A percentile compares a stretch with the other conserved stretches of the same genome.
Conservation (phyloP, 805 yeast genomes). For the Zygoascus ofunaensis region DNA sequence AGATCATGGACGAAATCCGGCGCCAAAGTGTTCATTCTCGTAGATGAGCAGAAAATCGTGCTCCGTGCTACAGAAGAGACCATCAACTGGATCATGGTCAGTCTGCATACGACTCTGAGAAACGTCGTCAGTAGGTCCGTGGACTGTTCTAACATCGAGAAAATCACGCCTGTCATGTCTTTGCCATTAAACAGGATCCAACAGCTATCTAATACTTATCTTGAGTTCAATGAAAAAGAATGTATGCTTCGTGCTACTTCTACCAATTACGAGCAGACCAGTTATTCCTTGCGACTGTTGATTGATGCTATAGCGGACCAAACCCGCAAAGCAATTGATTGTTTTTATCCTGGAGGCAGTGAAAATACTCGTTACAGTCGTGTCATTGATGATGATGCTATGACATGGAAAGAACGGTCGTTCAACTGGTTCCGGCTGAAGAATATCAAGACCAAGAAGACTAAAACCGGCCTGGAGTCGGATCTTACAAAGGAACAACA, state of each 20-base stretch:
- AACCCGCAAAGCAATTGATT: slow-evolving; percentile 5
- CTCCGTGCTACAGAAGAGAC: slow-evolving; percentile 37
- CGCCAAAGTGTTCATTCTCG: slow-evolving; percentile 31
- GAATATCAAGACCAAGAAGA: slow-evolving; percentile 6
- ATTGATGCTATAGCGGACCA: slow-evolving; percentile 10
- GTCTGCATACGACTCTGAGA: slow-evolving; percentile 29
- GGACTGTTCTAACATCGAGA: slow-evolving; percentile 23
- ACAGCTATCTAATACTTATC: slow-evolving; percentile 23
- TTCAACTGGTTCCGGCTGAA: slow-evolving; percentile 21
- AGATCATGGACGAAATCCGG: slow-evolving; percentile 37
- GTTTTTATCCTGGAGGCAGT: slow-evolving; percentile 1
- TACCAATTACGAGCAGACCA: slow-evolving; percentile 8
- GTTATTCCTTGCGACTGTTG: slow-evolving; percentile 19
- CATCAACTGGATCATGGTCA: slow-evolving; percentile 36
- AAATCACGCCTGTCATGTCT: slow-evolving; percentile 8
- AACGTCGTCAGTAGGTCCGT: slow-evolving; percentile 26
- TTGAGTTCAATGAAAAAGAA: slow-evolving; percentile 10
- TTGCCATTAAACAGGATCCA: slow-evolving; percentile 21
- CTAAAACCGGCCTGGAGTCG: background rate
- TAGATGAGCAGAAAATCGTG: slow-evolving; percentile 27
- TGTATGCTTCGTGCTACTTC: slow-evolving; percentile 16
- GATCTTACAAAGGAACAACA: background rate
- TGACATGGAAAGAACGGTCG: slow-evolving; percentile 24
- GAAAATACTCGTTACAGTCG: slow-evolving; percentile 1
- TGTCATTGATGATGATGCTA: slow-evolving; percentile 19